These are phyloP conservation scores for Porphyrellus sp. DNA, from an alignment of 1,284 basidiomycete genomes.

Conservation along the genomic window DNA sequence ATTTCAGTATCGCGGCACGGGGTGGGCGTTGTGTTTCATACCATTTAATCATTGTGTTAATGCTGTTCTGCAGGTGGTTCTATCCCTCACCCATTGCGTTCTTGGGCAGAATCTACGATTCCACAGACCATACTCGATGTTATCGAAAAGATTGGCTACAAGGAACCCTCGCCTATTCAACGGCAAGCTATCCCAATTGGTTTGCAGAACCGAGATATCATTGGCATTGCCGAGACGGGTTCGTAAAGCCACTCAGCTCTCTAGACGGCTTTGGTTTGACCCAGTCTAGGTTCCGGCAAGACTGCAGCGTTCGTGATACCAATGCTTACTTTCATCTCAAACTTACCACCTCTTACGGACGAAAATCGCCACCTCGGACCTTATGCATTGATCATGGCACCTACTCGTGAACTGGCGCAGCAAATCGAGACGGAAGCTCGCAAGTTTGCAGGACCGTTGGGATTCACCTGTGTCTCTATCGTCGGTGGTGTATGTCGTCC, in stretches of 20 bases:
- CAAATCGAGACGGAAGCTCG: conserved; percentile 93
- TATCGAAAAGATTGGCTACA: conserved; percentile 91
- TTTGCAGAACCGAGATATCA: conserved; percentile 91
- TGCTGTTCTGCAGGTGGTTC: conserved; percentile 62
- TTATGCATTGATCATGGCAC: conserved; percentile 90
- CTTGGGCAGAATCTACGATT: conserved; percentile 88
- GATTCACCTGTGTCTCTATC: conserved; percentile 93
- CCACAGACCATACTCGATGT: conserved; percentile 77
- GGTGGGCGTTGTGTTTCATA: conserved; percentile 45
- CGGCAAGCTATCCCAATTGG: conserved; percentile 98
- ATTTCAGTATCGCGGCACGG: conserved; percentile 92
- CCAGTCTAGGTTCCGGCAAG: conserved; percentile 86
- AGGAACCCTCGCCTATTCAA: conserved; percentile 95
- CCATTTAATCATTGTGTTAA: not conserved
- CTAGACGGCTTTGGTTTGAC: conserved; percentile 7
- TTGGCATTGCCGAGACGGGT: conserved; percentile 98
- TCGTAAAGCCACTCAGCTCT: conserved; percentile 18
- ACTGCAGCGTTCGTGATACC: conserved; percentile 99
- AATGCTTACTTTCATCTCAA: conserved; percentile 92
- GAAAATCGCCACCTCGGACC: conserved; percentile 93
- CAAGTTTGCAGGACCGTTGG: conserved; percentile 87
- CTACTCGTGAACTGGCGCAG: conserved; percentile 96
- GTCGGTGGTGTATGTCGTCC: conserved; percentile 81
- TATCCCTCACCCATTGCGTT: conserved; percentile 89
- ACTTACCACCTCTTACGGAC: conserved; percentile 81